Evolutionary conservation across 768 basidiomycete species (phyloP), one percentile per base, ranked within the genome.

Genomic region (Pulveroboletus sp.): DNA sequence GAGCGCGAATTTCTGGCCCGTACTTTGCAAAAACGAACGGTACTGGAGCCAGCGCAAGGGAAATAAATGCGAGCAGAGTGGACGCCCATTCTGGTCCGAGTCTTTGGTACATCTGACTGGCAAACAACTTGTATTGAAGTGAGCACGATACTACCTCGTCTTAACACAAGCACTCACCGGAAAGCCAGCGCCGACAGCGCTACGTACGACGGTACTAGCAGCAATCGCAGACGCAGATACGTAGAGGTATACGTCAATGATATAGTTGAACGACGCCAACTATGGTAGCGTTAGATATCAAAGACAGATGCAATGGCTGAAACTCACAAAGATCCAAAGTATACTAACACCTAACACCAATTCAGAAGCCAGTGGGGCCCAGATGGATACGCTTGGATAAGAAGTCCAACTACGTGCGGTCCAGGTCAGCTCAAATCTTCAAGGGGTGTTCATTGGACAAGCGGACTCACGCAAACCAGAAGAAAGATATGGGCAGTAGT

Each of bases 51-150:
- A 84, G 69, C 9, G 61, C 48, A 14, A 80, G 56, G 2, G 82
- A 78, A 33, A 81, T 57, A 51, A 74, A 74, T 0, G 78, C 82
- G 4, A 84, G 58, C 10, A 84, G 51, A 11, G 82, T 73, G 8
- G 82, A 82, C 20, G 82, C 81, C 82, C 80, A 84, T 36, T 67
- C 67, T 1, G 81, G 71, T 42, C 74, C 73, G 5, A 84, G 67
- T 16, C 61, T 64, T 1, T 62, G 55, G 50, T 78, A 84, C 78
- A 84, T 78, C 51, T 79, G 71, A n/a, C 70, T 65, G 2, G 77
- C 76, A 55, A 83, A 83, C 29, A 83, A 70, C 64, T 62, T 43
- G 34, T 19, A n/a, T 33, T 17, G 11, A 5, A 5, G 36, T 63
- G 17, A 56, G 55, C n/a, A 52, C 25, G 21, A 19, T 7, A 5